Evolutionary conservation across 352 stramenopile genomes (phyloP).

Genomic region (Pythium phragmitis): DNA sequence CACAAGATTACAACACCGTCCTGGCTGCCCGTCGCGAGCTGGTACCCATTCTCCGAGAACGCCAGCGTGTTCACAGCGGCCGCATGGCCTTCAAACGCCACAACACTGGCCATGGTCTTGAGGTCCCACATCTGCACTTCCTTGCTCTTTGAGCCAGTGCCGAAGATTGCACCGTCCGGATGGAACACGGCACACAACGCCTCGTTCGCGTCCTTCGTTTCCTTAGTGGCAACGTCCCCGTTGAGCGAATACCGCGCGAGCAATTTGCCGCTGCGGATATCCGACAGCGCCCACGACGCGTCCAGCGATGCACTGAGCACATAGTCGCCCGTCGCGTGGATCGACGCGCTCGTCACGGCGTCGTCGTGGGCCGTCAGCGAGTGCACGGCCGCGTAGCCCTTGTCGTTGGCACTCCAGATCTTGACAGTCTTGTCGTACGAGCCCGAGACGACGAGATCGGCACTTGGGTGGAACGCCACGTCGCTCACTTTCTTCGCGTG

Average conservation of each 20-base stretch:
- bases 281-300: constrained; percentile 83
- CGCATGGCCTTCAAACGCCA: constrained; percentile 84
- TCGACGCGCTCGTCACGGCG: constrained; percentile 56
- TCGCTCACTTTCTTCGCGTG: constrained; percentile 87
- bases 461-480: constrained; percentile 70
- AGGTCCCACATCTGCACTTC: constrained; percentile 93
- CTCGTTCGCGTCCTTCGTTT: constrained; percentile 38
- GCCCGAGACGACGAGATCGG: constrained; percentile 65
- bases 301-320: constrained; percentile 77
- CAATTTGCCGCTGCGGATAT: constrained; percentile 62
- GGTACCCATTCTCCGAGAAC: constrained; percentile 96
- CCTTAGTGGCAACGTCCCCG: constrained; percentile 36
- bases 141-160: constrained; percentile 58
- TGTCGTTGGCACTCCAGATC: constrained; percentile 54
- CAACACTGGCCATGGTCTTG: constrained; percentile 78
- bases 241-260: constrained; percentile 48
- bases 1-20: constrained; percentile 89
- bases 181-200: constrained; percentile 78
- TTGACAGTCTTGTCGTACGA: constrained; percentile 84
- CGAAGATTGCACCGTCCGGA: constrained; percentile 94
- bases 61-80: constrained; percentile 68
- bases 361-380: constrained; percentile 63
- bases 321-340: constrained; percentile 85
- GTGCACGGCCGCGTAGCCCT: constrained; percentile 50
- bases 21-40: constrained; percentile 82